A percentile compares a stretch with the other conserved stretches of the same genome.
These are phyloP conservation scores for Phytophthora colocasiae DNA, from an alignment of 352 stramenopile species.

Conservation along the genomic window DNA sequence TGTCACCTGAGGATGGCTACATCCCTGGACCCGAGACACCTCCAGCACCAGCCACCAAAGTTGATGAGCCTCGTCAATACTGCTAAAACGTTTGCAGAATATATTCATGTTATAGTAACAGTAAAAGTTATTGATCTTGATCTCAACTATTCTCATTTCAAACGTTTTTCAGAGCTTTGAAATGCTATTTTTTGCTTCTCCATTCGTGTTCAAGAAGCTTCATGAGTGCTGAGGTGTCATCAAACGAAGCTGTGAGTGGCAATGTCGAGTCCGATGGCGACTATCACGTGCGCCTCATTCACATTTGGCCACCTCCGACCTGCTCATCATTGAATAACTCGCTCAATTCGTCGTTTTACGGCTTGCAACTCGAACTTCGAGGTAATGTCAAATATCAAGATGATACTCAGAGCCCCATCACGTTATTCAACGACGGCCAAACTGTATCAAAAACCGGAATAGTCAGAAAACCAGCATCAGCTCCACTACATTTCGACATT, in stretches of 20 bases:
- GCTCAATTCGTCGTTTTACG: slow-evolving; percentile 45
- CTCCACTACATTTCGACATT: slow-evolving; percentile 13
- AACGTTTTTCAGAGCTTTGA: no score
- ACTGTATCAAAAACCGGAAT: slow-evolving; percentile 10
- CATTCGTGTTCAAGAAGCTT: background rate
- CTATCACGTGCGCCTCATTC: slow-evolving; percentile 51
- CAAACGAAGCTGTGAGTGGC: slow-evolving; percentile 1
- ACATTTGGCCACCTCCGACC: slow-evolving; percentile 30
- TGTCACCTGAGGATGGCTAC: slow-evolving; percentile 5
- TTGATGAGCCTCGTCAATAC: slow-evolving; percentile 10
- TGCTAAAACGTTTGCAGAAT: slow-evolving; percentile 4
- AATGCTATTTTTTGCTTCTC: slow-evolving; percentile 12
- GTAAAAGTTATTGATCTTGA: no score
- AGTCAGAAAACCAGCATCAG: slow-evolving; percentile 3
- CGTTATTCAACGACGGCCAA: slow-evolving; percentile 24
- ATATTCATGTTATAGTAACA: no score
- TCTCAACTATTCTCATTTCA: no score
- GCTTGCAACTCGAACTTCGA: slow-evolving; percentile 52
- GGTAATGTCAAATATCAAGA: slow-evolving; percentile 10
- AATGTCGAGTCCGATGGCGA: slow-evolving; percentile 29
- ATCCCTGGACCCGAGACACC: slow-evolving; percentile 5
- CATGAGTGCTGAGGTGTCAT: slow-evolving; percentile 20
- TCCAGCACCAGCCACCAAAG: slow-evolving; percentile 10
- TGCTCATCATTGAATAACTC: slow-evolving; percentile 14
- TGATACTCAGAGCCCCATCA: slow-evolving; percentile 14